Conservation (phyloP, 2,329 filamentous ascomycete species). For the Talaromyces sp. region DNA sequence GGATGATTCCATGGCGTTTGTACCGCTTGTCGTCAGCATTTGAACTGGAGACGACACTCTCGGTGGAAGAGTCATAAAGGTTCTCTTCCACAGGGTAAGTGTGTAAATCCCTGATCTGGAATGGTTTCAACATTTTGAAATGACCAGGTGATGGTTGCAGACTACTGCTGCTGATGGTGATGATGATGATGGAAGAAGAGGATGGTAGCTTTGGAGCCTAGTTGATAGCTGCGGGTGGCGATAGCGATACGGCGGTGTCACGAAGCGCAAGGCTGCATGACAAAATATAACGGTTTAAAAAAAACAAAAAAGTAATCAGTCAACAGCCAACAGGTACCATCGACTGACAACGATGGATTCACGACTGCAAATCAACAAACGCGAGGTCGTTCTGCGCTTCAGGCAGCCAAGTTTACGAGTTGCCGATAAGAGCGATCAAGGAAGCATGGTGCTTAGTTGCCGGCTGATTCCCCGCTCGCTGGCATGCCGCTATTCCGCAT, state of each 20-base stretch:
- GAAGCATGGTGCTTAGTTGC: not conserved
- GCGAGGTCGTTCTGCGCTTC: not conserved
- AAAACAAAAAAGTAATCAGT: not conserved
- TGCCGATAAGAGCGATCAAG: not conserved
- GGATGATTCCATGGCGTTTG: conserved; percentile 29
- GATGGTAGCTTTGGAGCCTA: conserved; percentile 3
- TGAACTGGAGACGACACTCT: conserved; percentile 5
- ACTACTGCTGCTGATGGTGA: not conserved
- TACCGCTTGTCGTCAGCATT: conserved; percentile 5
- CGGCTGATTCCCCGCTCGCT: not conserved
- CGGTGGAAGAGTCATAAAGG: conserved; percentile 12
- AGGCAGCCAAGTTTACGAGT: conserved; percentile 10
- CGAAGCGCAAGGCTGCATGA: conserved; percentile 1
- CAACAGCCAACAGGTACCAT: not conserved
- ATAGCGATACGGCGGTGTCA: conserved; percentile 1
- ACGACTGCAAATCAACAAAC: not conserved
- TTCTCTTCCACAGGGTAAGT: conserved; percentile 15
- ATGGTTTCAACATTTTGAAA: conserved; percentile 35
- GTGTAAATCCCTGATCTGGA: conserved; percentile 35
- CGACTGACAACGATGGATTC: not conserved
- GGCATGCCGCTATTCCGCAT: not conserved
- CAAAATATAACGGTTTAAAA: not conserved
- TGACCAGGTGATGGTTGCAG: not conserved
- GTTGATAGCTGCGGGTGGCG: conserved; percentile 6
- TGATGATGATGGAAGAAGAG: not conserved